phyloP scores from a whole-genome alignment of 1,139 yeast species.

The Wickerhamomyces sp. region DNA sequence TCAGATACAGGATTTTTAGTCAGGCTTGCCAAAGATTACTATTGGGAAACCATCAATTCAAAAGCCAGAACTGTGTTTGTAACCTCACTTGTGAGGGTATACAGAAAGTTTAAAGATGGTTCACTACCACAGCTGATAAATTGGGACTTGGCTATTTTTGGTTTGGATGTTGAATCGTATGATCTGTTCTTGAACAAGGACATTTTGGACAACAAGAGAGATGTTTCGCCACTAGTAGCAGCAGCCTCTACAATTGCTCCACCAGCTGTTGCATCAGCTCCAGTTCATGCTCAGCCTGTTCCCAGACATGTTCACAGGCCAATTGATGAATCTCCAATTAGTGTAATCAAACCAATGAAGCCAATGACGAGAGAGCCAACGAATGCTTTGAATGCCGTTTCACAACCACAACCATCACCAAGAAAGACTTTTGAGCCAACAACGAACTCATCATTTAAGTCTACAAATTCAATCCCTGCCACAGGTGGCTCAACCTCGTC shows the following conservation, averaged over 20 bases:
- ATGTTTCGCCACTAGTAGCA: constrained; percentile 8
- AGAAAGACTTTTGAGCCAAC: too few relatives aligned
- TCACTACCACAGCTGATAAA: constrained; percentile 56
- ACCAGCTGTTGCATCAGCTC: too few relatives aligned
- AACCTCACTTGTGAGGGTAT: constrained; percentile 57
- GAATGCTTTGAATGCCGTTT: too few relatives aligned
- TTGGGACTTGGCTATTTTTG: constrained; percentile 36
- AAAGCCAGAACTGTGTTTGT: constrained; percentile 65
- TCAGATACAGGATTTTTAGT: constrained; percentile 55
- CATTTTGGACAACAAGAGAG: constrained; percentile 20
- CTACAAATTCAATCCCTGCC: too few relatives aligned
- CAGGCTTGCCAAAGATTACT: constrained; percentile 71
- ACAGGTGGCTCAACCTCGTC: too few relatives aligned
- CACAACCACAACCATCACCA: too few relatives aligned
- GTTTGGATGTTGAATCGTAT: constrained; percentile 32
- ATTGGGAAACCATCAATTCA: constrained; percentile 75
- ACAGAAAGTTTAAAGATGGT: constrained; percentile 64
- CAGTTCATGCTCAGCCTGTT: too few relatives aligned
- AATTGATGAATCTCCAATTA: not conserved
- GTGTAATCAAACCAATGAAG: too few relatives aligned
- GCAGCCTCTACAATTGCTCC: constrained; percentile 1
- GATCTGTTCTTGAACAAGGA: constrained; percentile 17
- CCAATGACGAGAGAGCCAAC: too few relatives aligned
- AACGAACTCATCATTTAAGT: too few relatives aligned
- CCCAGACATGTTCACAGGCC: too few relatives aligned